Evolutionary conservation across 2,329 filamentous ascomycete genomes (phyloP).

Genomic region (Talaromyces amestolkiae): DNA sequence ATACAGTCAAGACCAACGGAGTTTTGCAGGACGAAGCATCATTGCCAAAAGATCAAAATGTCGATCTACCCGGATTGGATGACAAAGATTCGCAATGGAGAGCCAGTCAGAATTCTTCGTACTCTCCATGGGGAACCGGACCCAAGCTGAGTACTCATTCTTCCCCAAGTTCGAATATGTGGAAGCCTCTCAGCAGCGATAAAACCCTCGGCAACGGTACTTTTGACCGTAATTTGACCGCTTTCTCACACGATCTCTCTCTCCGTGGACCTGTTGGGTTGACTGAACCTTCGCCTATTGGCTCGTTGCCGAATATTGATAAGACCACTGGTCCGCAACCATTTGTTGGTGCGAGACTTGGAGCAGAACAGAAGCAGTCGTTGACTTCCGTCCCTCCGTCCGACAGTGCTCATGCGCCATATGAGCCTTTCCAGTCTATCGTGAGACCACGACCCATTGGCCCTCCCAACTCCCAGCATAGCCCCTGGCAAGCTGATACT

Average conservation of each 20-base stretch:
- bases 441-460: constrained; percentile 47
- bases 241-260: constrained; percentile 47
- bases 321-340: constrained; percentile 27
- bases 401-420: constrained; percentile 37
- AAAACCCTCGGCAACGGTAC: constrained; percentile 63
- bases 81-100: constrained; percentile 39
- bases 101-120: constrained; percentile 38
- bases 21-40: constrained; percentile 24
- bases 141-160: constrained; percentile 35
- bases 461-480: constrained; percentile 40
- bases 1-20: constrained; percentile 31
- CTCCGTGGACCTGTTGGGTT: constrained; percentile 43
- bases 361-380: constrained; percentile 33
- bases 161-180: constrained; percentile 50
- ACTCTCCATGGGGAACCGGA: constrained; percentile 38
- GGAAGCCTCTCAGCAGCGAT: constrained; percentile 57
- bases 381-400: constrained; percentile 40
- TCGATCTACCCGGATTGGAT: constrained; percentile 29
- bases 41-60: constrained; percentile 24
- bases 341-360: constrained; percentile 32
- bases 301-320: constrained; percentile 26
- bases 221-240: constrained; percentile 55
- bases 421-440: constrained; percentile 42
- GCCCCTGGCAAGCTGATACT: constrained; percentile 32
- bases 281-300: constrained; percentile 39